Evolutionary conservation across 345 rosid genomes (phyloP).

Genomic region (Moringa oleifera): DNA sequence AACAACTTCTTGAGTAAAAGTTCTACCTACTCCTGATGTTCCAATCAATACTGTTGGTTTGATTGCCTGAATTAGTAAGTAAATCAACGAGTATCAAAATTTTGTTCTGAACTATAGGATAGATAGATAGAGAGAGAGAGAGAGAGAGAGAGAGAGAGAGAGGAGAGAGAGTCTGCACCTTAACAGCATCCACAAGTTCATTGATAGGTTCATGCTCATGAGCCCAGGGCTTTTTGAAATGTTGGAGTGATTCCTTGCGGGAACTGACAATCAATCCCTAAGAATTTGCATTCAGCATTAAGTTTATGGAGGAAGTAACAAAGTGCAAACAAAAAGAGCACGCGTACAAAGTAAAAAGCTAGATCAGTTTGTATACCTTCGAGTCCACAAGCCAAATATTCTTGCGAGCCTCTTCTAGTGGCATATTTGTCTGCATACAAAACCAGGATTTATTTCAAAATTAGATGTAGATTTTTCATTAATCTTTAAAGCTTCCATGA

Average conservation of each 20-base stretch:
- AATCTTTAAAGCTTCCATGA: background rate
- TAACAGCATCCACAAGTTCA: conserved; percentile 66
- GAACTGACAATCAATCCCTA: conserved; percentile 90
- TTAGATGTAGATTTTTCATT: background rate
- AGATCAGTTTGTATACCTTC: conserved; percentile 44
- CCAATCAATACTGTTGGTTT: conserved; percentile 91
- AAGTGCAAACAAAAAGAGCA: background rate
- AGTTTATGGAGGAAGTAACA: background rate
- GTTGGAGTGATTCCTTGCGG: conserved; percentile 79
- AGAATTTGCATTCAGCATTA: conserved; percentile 9
- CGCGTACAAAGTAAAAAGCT: conserved; percentile 2
- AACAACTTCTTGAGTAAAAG: conserved; percentile 83
- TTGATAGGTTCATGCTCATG: conserved; percentile 75
- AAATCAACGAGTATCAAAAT: conserved; percentile 12
- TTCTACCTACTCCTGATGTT: conserved; percentile 88
- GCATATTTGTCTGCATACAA: conserved; percentile 59
- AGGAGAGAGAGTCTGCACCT: conserved; percentile 34
- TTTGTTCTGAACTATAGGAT: background rate
- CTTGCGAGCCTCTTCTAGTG: conserved; percentile 75
- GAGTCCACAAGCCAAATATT: conserved; percentile 94
- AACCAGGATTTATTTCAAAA: background rate
- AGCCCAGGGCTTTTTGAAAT: conserved; percentile 97
- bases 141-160: conserved; percentile 17
- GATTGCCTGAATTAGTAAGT: conserved; percentile 51
- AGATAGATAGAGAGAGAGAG: conserved; percentile 7